Evolutionary conservation across 306 rosid species (phyloP), one percentile per base, ranked within the genome.

Genomic region (Cajanus cajan): DNA sequence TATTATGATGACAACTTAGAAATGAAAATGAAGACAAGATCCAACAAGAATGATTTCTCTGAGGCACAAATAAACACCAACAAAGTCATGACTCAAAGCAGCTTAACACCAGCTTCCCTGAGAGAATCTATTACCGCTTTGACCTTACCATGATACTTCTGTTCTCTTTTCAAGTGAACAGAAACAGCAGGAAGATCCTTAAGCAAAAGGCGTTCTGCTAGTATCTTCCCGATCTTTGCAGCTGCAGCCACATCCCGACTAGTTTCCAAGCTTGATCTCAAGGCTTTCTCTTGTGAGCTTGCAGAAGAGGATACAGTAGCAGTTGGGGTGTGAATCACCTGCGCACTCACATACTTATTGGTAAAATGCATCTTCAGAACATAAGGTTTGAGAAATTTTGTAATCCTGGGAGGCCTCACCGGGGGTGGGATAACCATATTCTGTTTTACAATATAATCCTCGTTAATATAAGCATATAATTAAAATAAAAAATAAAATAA

Each of bases 111-210:
- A 66, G 89, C 85, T 34, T 84, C 90, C 80, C 84, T 93, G 63
- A 95, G 83, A 85, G 92, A 90, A 72, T 92, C 97, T 70, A 95
- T 52, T 22, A 93, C 87, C 10, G 98, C 96, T 85, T 90, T 91
- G 67, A 95, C 88, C 86, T 95, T 95, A 59, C 98, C 98, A 81
- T 95, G 98, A 83, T 93, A 93, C 73, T 85, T 91, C 86, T 93
- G 98, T 81, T 95, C 96, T 83, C 96, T 91, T 85, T 95, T 95
- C 83, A 91, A 83, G 82, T 90, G 96, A 71, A 95, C 70, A 44
- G 87, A 25, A 68, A 95, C 88, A 77, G 97, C 98, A 52, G 94
- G 93, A 78, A 95, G 91, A 66, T 86, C 86, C 81, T 89, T 87
- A 18, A 85, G 83, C 82, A 85, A 74, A 75, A 93, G 93, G 14